Conservation (phyloP, 805 yeast genomes). For the Torulaspora maleeae region DNA sequence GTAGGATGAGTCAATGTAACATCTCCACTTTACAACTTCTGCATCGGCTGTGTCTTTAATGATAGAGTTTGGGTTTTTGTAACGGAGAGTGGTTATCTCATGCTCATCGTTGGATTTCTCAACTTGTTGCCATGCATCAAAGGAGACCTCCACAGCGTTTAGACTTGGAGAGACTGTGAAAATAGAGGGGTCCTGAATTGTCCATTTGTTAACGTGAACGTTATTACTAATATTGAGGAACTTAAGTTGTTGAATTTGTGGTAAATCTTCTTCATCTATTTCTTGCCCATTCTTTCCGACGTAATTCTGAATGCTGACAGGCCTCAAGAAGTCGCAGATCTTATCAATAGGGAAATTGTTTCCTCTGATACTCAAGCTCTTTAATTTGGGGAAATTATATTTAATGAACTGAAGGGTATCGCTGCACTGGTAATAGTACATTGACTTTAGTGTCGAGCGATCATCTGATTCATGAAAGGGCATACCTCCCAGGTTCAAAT, state of each 20-base stretch:
- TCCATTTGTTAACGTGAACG: slow-evolving; percentile 55
- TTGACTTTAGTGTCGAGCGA: slow-evolving; percentile 17
- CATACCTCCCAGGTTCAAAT: slow-evolving; percentile 62
- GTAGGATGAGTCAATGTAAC: slow-evolving; percentile 37
- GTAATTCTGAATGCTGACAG: slow-evolving; percentile 15
- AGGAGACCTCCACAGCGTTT: slow-evolving; percentile 62
- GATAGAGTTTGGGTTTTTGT: slow-evolving; percentile 19
- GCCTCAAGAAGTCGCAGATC: slow-evolving; percentile 35
- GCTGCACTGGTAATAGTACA: slow-evolving; percentile 29
- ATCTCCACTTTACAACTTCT: slow-evolving; percentile 31
- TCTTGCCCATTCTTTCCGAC: slow-evolving; percentile 16
- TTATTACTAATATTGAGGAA: slow-evolving; percentile 67
- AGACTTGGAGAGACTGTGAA: slow-evolving; percentile 47
- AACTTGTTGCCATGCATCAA: slow-evolving; percentile 40
- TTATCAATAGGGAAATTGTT: slow-evolving; percentile 35
- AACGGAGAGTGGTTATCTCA: slow-evolving; percentile 24
- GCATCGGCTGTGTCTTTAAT: slow-evolving; percentile 23
- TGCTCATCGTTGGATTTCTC: slow-evolving; percentile 29
- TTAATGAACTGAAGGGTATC: slow-evolving; percentile 39
- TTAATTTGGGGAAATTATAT: slow-evolving; percentile 38
- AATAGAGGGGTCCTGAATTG: slow-evolving; percentile 46
- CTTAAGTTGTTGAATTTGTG: slow-evolving; percentile 37
- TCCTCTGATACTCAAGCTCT: slow-evolving; percentile 37
- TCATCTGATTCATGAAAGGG: slow-evolving; percentile 44
- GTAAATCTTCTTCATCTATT: slow-evolving; percentile 3